Conservation (phyloP, 208 protist species). For the Leishmania lainsoni region DNA sequence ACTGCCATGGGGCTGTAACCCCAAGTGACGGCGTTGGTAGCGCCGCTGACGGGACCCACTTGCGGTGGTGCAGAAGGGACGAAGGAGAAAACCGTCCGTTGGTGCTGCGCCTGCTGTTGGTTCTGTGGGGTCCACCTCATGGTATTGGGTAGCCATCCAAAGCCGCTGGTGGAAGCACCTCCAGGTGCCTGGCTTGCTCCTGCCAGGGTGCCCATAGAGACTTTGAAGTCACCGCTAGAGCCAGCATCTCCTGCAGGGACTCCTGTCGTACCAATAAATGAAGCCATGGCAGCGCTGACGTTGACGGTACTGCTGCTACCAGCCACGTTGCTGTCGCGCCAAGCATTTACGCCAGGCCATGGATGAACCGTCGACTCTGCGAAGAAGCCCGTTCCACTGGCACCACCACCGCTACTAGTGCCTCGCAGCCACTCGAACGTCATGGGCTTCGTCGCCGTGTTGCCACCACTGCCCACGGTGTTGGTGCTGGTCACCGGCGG, state of each 20-base stretch:
- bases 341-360: conserved; percentile 19
- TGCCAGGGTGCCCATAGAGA: no score
- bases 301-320: neutral
- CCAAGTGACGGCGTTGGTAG: neutral
- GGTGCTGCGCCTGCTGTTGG: conserved; percentile 14
- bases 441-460: neutral
- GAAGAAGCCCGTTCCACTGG: neutral
- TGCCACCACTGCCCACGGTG: neutral
- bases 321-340: conserved; percentile 10
- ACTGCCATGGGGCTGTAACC: neutral
- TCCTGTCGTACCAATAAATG: conserved; percentile 4
- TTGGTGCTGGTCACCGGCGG: neutral
- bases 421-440: conserved; percentile 26
- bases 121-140: conserved; percentile 16
- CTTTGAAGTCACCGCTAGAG: neutral
- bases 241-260: neutral
- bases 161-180: neutral
- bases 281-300: conserved; percentile 7
- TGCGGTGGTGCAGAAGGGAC: neutral
- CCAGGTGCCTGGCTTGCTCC: neutral
- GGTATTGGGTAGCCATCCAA: conserved; percentile 27
- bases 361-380: conserved; percentile 4
- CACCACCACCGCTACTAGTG: neutral
- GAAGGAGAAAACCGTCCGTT: neutral
- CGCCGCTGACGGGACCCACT: neutral